A percentile compares a stretch with the other conserved stretches of the same genome.
These are phyloP conservation scores for Trebouxia gelatinosa DNA, from an alignment of 163 green algal species.

Conservation along the genomic window DNA sequence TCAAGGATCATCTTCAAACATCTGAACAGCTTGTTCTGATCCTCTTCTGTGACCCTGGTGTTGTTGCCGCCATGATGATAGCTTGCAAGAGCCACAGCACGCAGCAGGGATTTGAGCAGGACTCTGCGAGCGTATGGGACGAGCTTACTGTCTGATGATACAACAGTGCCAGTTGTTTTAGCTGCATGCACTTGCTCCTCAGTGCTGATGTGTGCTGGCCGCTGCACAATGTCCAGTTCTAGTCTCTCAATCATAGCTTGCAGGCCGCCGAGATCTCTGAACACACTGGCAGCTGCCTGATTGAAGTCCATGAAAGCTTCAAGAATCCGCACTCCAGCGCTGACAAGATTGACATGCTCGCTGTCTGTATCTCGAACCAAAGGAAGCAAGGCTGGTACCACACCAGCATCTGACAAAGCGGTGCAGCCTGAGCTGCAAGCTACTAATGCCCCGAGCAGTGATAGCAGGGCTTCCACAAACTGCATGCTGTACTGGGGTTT, in stretches of 20 bases:
- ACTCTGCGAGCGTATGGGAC: slow-evolving; percentile 68
- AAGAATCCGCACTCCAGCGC: slow-evolving; percentile 74
- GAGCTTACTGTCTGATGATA: slow-evolving; percentile 1
- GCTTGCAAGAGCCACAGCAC: slow-evolving; percentile 70
- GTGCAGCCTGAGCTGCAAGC: slow-evolving; percentile 58
- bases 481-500: slow-evolving; percentile 37
- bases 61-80: slow-evolving; percentile 62
- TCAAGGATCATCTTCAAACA: slow-evolving; percentile 66
- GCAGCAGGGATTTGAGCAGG: slow-evolving; percentile 89
- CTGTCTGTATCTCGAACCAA: slow-evolving; percentile 66
- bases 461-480: slow-evolving; percentile 82
- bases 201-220: slow-evolving; percentile 10
- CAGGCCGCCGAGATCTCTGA: slow-evolving; percentile 81
- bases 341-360: slow-evolving; percentile 68
- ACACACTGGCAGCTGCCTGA: slow-evolving; percentile 57
- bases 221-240: background rate
- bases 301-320: slow-evolving; percentile 90
- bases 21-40: slow-evolving; percentile 53
- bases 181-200: slow-evolving; percentile 16
- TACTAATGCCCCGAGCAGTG: slow-evolving; percentile 74
- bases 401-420: slow-evolving; percentile 75
- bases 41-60: slow-evolving; percentile 34
- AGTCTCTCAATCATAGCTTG: slow-evolving; percentile 73
- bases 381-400: slow-evolving; percentile 83
- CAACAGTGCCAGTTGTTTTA: slow-evolving; percentile 7